Conservation (phyloP, 192 early-diverging fungal species). For the Chytriomyces sp. region DNA sequence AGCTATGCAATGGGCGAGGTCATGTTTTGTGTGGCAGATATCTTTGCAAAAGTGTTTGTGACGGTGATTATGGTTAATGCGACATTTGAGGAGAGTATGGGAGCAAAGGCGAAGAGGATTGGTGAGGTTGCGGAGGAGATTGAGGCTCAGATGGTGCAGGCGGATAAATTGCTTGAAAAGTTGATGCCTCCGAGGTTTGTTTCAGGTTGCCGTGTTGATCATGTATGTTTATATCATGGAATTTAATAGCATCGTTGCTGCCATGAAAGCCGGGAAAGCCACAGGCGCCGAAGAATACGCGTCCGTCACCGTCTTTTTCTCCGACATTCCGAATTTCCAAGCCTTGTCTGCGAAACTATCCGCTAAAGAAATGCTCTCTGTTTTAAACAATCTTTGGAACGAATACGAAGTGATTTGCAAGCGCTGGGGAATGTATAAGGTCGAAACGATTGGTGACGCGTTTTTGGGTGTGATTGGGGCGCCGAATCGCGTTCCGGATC, state of each 20-base stretch:
- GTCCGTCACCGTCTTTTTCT: slow-evolving; percentile 52
- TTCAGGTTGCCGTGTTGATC: too few species aligned
- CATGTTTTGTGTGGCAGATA: slow-evolving; percentile 37
- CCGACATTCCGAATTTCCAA: slow-evolving; percentile 49
- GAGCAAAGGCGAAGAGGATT: slow-evolving; percentile 38
- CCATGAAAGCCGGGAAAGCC: slow-evolving; percentile 46
- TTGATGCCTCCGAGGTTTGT: slow-evolving; percentile 39
- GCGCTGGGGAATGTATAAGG: slow-evolving; percentile 50
- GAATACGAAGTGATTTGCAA: slow-evolving; percentile 49
- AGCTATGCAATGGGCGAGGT: slow-evolving; percentile 38
- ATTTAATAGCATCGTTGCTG: slow-evolving; percentile 24
- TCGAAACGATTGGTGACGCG: slow-evolving; percentile 53
- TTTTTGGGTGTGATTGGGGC: slow-evolving; percentile 33
- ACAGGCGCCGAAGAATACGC: slow-evolving; percentile 48
- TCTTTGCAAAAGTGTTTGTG: slow-evolving; percentile 49
- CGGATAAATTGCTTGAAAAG: slow-evolving; percentile 39
- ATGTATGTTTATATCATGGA: not conserved
- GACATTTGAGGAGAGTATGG: slow-evolving; percentile 50
- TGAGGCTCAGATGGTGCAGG: slow-evolving; percentile 37
- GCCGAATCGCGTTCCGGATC: slow-evolving; percentile 33
- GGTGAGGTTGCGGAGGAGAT: slow-evolving; percentile 39
- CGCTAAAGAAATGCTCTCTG: slow-evolving; percentile 45
- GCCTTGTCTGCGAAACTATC: slow-evolving; percentile 29
- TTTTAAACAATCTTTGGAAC: slow-evolving; percentile 39
- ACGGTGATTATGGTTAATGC: slow-evolving; percentile 50